These are phyloP conservation scores for Lactarius pseudohatsudake DNA, from an alignment of 768 basidiomycete species.

Conservation along the genomic window DNA sequence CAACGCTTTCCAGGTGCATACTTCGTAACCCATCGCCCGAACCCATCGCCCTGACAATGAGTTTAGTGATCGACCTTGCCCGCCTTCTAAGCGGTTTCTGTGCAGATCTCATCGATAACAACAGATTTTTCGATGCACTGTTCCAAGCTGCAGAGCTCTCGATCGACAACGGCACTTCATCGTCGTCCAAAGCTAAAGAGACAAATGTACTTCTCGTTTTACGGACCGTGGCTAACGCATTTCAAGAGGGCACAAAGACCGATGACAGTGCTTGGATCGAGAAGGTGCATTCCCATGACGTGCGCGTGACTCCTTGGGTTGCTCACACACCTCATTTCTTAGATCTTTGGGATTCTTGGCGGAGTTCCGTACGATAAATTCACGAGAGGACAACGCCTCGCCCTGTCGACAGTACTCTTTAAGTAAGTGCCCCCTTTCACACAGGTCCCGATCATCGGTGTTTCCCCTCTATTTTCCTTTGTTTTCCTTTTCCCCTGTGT, in stretches of 20 bases:
- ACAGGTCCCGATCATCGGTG: slow-evolving; percentile 2
- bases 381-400: slow-evolving; percentile 70
- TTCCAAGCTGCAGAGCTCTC: slow-evolving; percentile 70
- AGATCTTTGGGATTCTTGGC: slow-evolving; percentile 59
- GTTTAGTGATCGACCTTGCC: slow-evolving; percentile 78
- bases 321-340: slow-evolving; percentile 18
- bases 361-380: slow-evolving; percentile 53
- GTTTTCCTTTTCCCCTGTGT: background rate
- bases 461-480: background rate
- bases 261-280: slow-evolving; percentile 51
- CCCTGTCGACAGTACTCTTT: slow-evolving; percentile 78
- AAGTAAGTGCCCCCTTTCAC: slow-evolving; percentile 59
- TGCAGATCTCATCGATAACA: slow-evolving; percentile 49
- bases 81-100: slow-evolving; percentile 71
- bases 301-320: background rate
- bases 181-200: slow-evolving; percentile 69
- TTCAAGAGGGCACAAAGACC: slow-evolving; percentile 53
- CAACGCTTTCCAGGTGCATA: slow-evolving; percentile 69
- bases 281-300: slow-evolving; percentile 41
- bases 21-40: background rate
- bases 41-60: background rate
- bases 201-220: slow-evolving; percentile 82
- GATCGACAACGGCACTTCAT: slow-evolving; percentile 48
- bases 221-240: slow-evolving; percentile 76
- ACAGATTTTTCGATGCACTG: slow-evolving; percentile 57